Evolutionary conservation across 2,329 filamentous ascomycete genomes (phyloP), one percentile per base, ranked within the genome.

Genomic region (Elsinoe batatas): DNA sequence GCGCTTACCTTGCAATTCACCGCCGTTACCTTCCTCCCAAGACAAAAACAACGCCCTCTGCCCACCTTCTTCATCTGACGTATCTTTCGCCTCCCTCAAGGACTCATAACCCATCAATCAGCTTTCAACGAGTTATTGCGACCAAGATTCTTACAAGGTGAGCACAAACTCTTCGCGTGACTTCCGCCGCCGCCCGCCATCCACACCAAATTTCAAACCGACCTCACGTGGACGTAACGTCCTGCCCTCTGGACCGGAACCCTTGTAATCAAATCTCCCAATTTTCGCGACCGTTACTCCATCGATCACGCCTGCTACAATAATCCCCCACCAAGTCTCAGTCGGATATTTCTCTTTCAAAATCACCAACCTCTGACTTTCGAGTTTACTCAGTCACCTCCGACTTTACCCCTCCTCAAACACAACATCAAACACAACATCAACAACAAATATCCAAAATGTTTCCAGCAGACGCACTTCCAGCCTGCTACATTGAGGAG

Each of bases 181-280:
- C 47, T 35, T 30, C 26, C 26, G 26, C 26, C 26, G 26, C 26
- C 26, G 26, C 26, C 26, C 26, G 40, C 32, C 33, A 35, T 20
- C 32, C 46, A 51, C 47, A 37, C 11, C 47, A 51, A 51, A 44
- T 44, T 44, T 49, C 44, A 51, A n/a, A 36, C 17, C 32, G 33
- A n/a, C 47, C 47, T 32, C 47, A 51, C 47, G 47, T 51, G 47
- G 32, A 37, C n/a, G 11, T 33, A 51, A 38, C 47, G 40, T 44
- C 26, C 26, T 30, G 26, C 26, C 7, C 40, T 13, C 15, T 35
- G 12, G 32, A 97, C 91, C 1, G 93, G 93, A 42, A 96, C 89
- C 75, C 89, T 91, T 57, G 95, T 89, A 68, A 97, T 97, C 64
- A 98, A 74, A 75, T 98, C 93, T 38, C 91, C 91, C 4, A 11